Conservation (phyloP, 139 green algal species). For the Chlamydomonas incerta region DNA sequence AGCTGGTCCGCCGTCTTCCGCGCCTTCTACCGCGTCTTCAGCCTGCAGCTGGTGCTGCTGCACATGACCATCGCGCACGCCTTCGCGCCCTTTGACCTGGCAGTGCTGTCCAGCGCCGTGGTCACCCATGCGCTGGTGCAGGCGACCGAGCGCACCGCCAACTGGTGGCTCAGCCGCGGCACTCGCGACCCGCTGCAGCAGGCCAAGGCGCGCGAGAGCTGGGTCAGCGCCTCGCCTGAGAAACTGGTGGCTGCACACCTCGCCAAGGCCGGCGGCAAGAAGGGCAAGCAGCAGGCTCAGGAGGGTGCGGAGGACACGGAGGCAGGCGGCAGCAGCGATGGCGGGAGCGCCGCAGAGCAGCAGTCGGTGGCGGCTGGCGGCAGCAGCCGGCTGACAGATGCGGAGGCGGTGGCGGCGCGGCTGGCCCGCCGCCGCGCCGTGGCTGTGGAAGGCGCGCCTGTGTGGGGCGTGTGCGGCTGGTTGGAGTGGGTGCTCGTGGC, state of each 20-base stretch:
- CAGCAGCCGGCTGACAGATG: constrained; percentile 17
- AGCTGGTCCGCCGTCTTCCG: constrained; percentile 54
- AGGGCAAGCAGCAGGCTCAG: no score
- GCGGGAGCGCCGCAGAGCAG: no score
- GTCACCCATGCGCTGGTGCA: constrained; percentile 47
- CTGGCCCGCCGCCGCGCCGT: not conserved
- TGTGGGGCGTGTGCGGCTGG: constrained; percentile 41
- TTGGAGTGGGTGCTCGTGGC: constrained; percentile 46
- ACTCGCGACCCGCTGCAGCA: constrained; percentile 1
- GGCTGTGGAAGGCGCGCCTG: constrained; percentile 13
- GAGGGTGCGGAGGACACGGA: no score
- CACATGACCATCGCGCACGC: constrained; percentile 56
- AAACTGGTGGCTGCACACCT: not conserved
- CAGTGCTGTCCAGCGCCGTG: constrained; percentile 44
- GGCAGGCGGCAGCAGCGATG: no score
- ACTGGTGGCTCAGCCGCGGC: constrained; percentile 37
- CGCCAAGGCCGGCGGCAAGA: no score
- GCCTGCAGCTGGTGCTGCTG: constrained; percentile 72
- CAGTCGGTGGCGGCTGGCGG: no score
- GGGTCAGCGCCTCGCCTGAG: not conserved
- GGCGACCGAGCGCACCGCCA: constrained; percentile 32
- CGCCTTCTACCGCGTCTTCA: constrained; percentile 74
- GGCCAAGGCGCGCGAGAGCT: not conserved
- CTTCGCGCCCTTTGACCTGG: constrained; percentile 13
- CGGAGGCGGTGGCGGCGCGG: constrained; percentile 15